Percentiles rank a stretch among this genome's conserved stretches.
Evolutionary conservation across 495 filamentous ascomycete genomes (phyloP).

Genomic region (Podospora pseudocomata): DNA sequence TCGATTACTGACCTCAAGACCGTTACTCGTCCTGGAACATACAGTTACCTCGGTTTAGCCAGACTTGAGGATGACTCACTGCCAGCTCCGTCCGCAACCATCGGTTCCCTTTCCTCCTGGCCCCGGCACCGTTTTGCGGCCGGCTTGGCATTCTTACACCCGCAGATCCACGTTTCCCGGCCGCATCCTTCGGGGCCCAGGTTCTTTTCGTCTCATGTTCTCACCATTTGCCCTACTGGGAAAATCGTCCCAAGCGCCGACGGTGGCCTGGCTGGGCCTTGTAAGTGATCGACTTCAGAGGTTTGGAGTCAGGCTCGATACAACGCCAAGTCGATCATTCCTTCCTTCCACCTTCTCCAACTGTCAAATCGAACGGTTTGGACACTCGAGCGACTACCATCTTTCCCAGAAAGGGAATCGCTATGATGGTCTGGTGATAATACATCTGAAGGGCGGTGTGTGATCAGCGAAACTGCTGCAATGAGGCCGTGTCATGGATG

Average conservation of each 20-base stretch:
- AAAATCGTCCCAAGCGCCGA: background rate
- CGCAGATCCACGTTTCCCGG: background rate
- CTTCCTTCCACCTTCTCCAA: background rate
- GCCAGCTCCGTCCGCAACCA: background rate
- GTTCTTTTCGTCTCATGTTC: background rate
- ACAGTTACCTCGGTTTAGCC: no score
- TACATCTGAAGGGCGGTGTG: background rate
- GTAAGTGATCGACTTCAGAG: background rate
- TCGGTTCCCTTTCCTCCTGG: background rate
- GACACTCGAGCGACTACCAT: background rate
- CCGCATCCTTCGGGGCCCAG: background rate
- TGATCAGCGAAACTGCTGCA: background rate
- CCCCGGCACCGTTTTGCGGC: background rate
- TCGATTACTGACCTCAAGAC: no score
- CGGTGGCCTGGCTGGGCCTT: background rate
- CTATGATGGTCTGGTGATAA: background rate
- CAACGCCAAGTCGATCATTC: background rate
- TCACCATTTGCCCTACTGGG: background rate
- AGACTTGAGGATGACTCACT: background rate
- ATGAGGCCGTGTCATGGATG: background rate
- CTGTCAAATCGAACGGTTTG: background rate
- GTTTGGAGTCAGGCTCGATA: background rate
- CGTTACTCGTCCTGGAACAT: background rate
- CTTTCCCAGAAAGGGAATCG: background rate
- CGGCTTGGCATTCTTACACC: background rate